Base-by-base conservation (phyloP, 108 stramenopile genomes). In the Cyclotella sp. region DNA sequence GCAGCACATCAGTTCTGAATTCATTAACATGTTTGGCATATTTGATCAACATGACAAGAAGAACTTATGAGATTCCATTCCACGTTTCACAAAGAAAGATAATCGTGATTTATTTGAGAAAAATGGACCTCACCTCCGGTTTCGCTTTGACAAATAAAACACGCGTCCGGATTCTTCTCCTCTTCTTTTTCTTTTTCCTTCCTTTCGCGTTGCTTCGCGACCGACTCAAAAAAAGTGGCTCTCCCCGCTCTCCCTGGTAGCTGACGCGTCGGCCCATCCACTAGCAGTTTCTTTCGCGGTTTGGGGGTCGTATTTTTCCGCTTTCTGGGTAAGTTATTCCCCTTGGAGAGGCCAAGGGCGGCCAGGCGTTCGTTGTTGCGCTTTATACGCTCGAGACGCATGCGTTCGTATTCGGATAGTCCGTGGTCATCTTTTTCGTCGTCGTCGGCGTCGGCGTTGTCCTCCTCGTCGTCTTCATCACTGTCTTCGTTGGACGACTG, bases 321-420 rank as follows among this genome's bases (percentile, higher is more conserved):
- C 40, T 21, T 43, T 10, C 63, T 27, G 22, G 54, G 54, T n/a
- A 24, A 18, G 13, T 68, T 70, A 13, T 40, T 3, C 42, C 18
- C 22, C 22, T 79, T 57, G 22, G 28, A 18, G 11, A 82, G 63
- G 4, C 80, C 80, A 12, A 82, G 76, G 8, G 43, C 14, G 19
- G 76, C 70, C 9, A 82, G 58, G 16, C 81, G 81, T 4, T 49
- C 81, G 16, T 82, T 21, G 42, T 82, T 82, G 21, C 81, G 76
- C n/a, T 70, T 72, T 13, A 82, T 82, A 26, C 81, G 81, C 59
- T 73, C 63, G 16, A 77, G 54, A 21, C 81, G 81, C 5, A 60
- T 13, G 46, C 68, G 81, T 30, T 82, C 81, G 71, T 82, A 82
- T 10, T 72, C 29, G 39, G 71, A 82, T 11, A 77, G 70, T 14